These are phyloP conservation scores for Dinochytrium kinnereticum DNA, from an alignment of 371 early-diverging fungal species.

Conservation along the genomic window DNA sequence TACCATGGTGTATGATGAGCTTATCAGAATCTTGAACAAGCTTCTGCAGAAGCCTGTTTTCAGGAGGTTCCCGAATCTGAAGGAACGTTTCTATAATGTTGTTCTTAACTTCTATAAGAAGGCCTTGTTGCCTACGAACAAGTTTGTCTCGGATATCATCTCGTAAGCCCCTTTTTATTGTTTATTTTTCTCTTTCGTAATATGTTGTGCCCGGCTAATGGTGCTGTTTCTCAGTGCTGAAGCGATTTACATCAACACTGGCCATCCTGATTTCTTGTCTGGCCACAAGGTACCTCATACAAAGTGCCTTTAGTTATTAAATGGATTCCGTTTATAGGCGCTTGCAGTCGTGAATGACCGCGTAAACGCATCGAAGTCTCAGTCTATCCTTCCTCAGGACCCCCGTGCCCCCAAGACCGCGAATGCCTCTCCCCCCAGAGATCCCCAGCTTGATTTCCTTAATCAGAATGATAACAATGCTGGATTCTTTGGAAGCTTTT, in stretches of 20 bases:
- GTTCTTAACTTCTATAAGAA: slow-evolving; percentile 93
- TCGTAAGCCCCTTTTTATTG: slow-evolving; percentile 52
- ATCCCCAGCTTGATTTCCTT: slow-evolving; percentile 49
- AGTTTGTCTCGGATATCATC: slow-evolving; percentile 90
- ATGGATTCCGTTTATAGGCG: slow-evolving; percentile 51
- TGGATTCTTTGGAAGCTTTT: slow-evolving; percentile 97
- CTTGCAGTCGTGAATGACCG: slow-evolving; percentile 92
- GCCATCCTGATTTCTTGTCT: slow-evolving; percentile 96
- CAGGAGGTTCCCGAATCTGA: slow-evolving; percentile 92
- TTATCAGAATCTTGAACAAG: slow-evolving; percentile 90
- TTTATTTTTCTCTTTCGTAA: slow-evolving; percentile 12
- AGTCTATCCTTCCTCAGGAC: slow-evolving; percentile 41
- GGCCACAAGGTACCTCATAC: slow-evolving; percentile 74
- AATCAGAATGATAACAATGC: slow-evolving; percentile 51
- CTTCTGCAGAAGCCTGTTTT: slow-evolving; percentile 88
- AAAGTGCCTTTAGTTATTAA: not conserved
- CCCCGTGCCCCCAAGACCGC: slow-evolving; percentile 58
- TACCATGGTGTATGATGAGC: slow-evolving; percentile 92
- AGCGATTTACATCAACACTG: slow-evolving; percentile 97
- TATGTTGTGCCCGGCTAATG: not conserved
- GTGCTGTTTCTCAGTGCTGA: slow-evolving; percentile 71
- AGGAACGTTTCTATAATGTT: slow-evolving; percentile 87
- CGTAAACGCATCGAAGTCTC: slow-evolving; percentile 62
- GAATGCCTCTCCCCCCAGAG: slow-evolving; percentile 43
- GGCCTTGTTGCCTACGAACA: slow-evolving; percentile 87